phyloP scores from a whole-genome alignment of 805 yeast species.

The Lipomyces yamadae region DNA sequence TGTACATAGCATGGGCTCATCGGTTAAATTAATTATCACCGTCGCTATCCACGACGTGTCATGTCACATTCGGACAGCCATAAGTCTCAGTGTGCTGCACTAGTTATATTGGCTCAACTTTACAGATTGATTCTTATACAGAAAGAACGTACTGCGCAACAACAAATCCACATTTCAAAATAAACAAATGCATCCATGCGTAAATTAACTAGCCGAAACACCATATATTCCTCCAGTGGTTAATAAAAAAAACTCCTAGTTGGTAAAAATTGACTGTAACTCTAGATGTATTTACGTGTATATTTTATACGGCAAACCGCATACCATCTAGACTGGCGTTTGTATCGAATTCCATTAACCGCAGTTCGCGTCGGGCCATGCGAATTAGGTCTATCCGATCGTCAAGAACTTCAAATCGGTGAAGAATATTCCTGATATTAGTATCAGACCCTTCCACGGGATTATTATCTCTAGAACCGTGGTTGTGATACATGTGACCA shows the following conservation, averaged over 20 bases:
- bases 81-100: no score
- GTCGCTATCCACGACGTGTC: neutral
- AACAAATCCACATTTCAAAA: neutral
- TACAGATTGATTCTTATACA: no score
- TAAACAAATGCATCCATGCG: neutral
- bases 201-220: slow-evolving; percentile 1
- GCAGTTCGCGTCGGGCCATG: slow-evolving; percentile 24
- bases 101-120: no score
- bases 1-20: neutral
- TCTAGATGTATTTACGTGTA: neutral
- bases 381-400: slow-evolving; percentile 29
- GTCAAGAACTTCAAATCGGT: slow-evolving; percentile 24
- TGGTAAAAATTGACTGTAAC: neutral
- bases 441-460: slow-evolving; percentile 8
- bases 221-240: neutral
- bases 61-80: no score
- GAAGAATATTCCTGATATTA: slow-evolving; percentile 16
- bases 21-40: neutral
- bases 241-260: neutral
- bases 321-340: slow-evolving; percentile 13
- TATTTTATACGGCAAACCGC: slow-evolving; percentile 10
- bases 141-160: no score
- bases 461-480: neutral
- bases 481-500: neutral
- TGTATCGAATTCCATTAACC: slow-evolving; percentile 24